Conservation (phyloP, 2,329 filamentous ascomycete species). For the Cercospora citrullina region DNA sequence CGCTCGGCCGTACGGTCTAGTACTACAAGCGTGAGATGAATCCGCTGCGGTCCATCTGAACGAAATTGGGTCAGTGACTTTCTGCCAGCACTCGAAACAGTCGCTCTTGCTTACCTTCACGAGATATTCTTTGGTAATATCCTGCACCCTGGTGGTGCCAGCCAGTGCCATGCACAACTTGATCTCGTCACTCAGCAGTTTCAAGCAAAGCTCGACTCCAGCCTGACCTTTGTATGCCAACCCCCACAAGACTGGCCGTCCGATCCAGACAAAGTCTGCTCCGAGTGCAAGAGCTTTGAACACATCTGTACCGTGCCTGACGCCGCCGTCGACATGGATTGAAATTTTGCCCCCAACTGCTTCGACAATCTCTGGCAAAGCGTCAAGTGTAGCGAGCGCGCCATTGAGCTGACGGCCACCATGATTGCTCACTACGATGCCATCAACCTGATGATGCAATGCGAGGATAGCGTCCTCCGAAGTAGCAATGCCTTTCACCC, state of each 20-base stretch:
- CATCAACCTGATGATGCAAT: conserved; percentile 46
- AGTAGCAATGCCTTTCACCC: conserved; percentile 48
- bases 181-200: conserved; percentile 44
- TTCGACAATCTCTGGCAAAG: conserved; percentile 43
- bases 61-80: not conserved
- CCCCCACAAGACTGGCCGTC: conserved; percentile 53
- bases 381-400: conserved; percentile 55
- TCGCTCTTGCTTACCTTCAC: conserved; percentile 41
- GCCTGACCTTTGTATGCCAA: conserved; percentile 44
- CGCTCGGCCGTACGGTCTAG: not conserved
- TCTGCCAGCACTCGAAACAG: not conserved
- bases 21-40: conserved; percentile 33
- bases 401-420: conserved; percentile 60
- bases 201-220: conserved; percentile 47
- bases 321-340: conserved; percentile 62
- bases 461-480: conserved; percentile 48
- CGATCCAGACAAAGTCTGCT: conserved; percentile 53
- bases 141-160: conserved; percentile 40
- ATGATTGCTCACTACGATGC: conserved; percentile 55
- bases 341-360: conserved; percentile 52
- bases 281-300: conserved; percentile 59
- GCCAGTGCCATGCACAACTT: conserved; percentile 45
- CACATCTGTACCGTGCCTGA: conserved; percentile 57
- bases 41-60: conserved; percentile 34
- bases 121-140: conserved; percentile 44